Conservation (phyloP, 768 basidiomycete genomes). For the Kwoniella mangroviensis region DNA sequence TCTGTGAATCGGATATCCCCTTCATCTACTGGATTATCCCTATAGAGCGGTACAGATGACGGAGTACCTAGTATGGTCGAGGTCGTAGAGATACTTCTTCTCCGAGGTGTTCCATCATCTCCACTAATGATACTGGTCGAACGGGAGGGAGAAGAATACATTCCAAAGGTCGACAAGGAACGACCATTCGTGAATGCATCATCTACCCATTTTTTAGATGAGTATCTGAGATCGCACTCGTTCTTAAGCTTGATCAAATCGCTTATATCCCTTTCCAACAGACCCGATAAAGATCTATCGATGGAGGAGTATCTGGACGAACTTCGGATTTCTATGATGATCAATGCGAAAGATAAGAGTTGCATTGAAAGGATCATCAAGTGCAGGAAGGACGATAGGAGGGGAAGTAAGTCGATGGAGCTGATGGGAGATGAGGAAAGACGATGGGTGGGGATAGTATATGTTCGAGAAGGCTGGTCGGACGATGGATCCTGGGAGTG, state of each 20-base stretch:
- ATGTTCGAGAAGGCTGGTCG: neutral
- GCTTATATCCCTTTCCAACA: slow-evolving; percentile 15
- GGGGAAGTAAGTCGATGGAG: neutral
- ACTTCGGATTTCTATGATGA: slow-evolving; percentile 6
- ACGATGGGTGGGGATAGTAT: neutral
- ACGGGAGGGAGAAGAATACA: neutral
- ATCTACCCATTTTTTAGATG: neutral
- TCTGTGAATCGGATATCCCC: slow-evolving; percentile 2
- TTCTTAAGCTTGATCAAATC: slow-evolving; percentile 11
- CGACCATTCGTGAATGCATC: neutral
- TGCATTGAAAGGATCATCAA: neutral
- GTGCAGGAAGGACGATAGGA: neutral
- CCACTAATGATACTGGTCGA: neutral
- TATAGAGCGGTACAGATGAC: neutral
- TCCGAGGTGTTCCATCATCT: neutral
- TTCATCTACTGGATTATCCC: neutral
- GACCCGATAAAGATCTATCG: slow-evolving; percentile 5
- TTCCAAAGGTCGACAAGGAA: neutral
- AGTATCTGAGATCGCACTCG: neutral
- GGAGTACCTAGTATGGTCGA: neutral
- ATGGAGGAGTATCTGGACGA: slow-evolving; percentile 1
- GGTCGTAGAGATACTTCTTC: neutral
- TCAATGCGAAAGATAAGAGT: neutral
- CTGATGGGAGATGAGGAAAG: neutral
- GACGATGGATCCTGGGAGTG: neutral